Evolutionary conservation across 768 basidiomycete genomes (phyloP).

Genomic region (Boletus patriciae): DNA sequence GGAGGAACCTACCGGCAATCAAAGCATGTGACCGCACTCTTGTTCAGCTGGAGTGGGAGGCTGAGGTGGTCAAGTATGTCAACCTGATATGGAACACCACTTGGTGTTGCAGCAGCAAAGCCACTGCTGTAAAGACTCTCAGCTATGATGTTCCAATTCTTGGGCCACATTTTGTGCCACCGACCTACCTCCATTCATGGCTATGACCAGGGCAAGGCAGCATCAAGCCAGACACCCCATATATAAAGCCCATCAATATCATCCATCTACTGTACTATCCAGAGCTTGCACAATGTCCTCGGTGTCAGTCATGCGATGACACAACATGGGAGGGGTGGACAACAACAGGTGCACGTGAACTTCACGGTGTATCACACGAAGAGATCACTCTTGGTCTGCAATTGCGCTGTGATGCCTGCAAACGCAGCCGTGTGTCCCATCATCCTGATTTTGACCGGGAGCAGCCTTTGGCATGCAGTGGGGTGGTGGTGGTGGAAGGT

Average conservation of each 20-base stretch:
- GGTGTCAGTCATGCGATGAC: not conserved
- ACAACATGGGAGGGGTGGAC: constrained; percentile 7
- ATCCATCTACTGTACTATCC: constrained; percentile 12
- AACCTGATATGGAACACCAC: not conserved
- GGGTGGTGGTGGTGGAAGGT: no score
- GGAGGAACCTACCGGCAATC: no score
- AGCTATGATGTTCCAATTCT: not conserved
- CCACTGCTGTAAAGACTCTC: not conserved
- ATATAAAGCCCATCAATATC: constrained; percentile 8
- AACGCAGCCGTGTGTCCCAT: no score
- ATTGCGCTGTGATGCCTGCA: not conserved
- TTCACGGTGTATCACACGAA: not conserved
- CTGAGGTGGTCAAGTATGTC: no score
- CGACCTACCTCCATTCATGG: not conserved
- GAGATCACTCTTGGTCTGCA: not conserved
- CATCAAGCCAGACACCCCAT: not conserved
- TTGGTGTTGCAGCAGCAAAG: not conserved
- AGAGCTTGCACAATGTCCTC: not conserved
- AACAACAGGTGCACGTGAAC: not conserved
- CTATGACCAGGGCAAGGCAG: not conserved
- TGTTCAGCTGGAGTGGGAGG: no score
- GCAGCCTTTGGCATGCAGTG: no score
- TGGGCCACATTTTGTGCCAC: not conserved
- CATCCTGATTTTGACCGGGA: no score
- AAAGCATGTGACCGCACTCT: no score